These are phyloP conservation scores for Suhomyces bokatorum DNA, from an alignment of 1,139 yeast genomes.

Conservation along the genomic window DNA sequence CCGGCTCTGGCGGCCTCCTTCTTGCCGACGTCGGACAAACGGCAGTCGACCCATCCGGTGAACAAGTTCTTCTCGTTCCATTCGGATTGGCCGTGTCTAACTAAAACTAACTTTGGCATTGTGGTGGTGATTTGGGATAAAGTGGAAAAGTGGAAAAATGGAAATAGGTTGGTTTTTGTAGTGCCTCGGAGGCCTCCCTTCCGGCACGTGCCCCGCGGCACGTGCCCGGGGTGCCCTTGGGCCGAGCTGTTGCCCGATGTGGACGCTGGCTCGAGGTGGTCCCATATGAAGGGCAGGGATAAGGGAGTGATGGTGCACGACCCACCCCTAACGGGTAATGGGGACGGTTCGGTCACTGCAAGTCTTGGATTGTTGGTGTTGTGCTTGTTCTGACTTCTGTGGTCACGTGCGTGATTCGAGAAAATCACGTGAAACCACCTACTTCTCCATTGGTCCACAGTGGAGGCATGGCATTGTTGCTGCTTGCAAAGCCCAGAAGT, in stretches of 20 bases:
- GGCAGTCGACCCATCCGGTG: constrained; percentile 99
- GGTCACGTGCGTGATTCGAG: too few relatives aligned
- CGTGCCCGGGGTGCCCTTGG: constrained; percentile 8
- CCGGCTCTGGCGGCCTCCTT: constrained; percentile 95
- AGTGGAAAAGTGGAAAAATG: background rate
- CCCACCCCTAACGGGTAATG: too few relatives aligned
- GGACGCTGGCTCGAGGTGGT: too few relatives aligned
- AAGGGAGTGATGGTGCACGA: too few relatives aligned
- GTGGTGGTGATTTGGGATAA: constrained; percentile 10
- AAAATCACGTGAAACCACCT: too few relatives aligned
- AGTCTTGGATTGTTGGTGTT: too few relatives aligned
- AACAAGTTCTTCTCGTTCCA: constrained; percentile 98
- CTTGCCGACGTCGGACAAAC: constrained; percentile 79
- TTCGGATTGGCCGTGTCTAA: constrained; percentile 99
- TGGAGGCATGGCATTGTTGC: too few relatives aligned
- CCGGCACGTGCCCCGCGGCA: constrained; percentile 16
- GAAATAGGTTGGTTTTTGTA: constrained; percentile 1
- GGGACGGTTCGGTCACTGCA: too few relatives aligned
- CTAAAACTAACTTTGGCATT: constrained; percentile 73
- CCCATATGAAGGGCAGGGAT: too few relatives aligned
- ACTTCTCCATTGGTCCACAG: too few relatives aligned
- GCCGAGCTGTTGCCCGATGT: background rate
- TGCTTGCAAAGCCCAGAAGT: too few relatives aligned
- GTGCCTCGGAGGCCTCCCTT: constrained; percentile 30
- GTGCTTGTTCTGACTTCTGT: too few relatives aligned